Evolutionary conservation across 176 grass and related monocot species (phyloP), one percentile per base, ranked within the genome.

Genomic region (Carex littledalei): DNA sequence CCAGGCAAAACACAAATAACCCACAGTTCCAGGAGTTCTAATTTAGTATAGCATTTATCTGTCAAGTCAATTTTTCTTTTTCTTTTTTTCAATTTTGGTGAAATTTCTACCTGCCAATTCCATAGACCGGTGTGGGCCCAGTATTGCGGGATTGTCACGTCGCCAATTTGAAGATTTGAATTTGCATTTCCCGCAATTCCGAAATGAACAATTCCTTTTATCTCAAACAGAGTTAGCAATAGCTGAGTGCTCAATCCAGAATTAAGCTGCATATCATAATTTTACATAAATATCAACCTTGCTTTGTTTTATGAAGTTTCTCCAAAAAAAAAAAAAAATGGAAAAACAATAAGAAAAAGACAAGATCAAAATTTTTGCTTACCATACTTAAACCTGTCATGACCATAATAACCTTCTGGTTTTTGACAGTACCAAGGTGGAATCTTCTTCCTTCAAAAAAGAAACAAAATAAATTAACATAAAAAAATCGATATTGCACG

Each of bases 381-480:
- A 93, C 91, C 91, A 91, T 95, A 89, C 89, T 86, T 7, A 95
- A 45, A 55, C 91, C 91, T 29, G 91, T 93, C 93, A 95, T 95
- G 52, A 95, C 90, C 77, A 95, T 86, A 14, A 91, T 86, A 31
- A 95, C 87, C 24, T 86, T 93, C 71, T 95, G 81, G 39, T 77
- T 73, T 45, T 85, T 88, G 16, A 95, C 71, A 6, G 70, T 79
- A 79, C 88, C 93, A 59, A 94, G 90, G 18, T 85, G 90, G 58
- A 94, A 92, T 74, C 93, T 81, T 69, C 72, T 89, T 20, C 92
- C 92, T 94, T 78, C 4, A 85, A 78, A 70, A 63, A 56, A 67
- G 17, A 60, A 67, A 35, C 39, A 17, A 65, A 76, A 79, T 16
- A 71, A 61, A 1, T 56, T 14, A 43, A 70, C 10, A 43, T 45